phyloP scores from a whole-genome alignment of 2,329 filamentous ascomycete species.

The Cladophialophora chaetospira region DNA sequence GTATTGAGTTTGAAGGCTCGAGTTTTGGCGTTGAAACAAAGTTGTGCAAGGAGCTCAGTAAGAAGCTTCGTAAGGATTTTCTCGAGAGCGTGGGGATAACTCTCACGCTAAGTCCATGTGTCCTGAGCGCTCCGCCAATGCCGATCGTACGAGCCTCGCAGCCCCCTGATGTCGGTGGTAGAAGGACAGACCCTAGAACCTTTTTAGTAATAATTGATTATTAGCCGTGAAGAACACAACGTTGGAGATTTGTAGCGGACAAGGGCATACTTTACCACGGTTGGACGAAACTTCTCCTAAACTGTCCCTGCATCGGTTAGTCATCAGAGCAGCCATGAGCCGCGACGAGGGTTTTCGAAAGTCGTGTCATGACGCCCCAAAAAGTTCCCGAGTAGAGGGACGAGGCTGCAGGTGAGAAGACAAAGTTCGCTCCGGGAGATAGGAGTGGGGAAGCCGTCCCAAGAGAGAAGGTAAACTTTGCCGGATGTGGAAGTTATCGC shows the following conservation, averaged over 20 bases:
- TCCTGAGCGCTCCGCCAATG: too few species aligned
- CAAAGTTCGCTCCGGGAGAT: neutral
- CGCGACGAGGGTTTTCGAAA: neutral
- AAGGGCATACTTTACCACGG: neutral
- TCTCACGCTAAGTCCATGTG: neutral
- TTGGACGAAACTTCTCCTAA: neutral
- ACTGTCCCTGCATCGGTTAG: neutral
- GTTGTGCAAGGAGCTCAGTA: slow-evolving; percentile 3
- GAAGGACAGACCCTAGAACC: too few species aligned
- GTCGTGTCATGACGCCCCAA: neutral
- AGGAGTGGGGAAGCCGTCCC: neutral
- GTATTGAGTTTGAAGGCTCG: neutral
- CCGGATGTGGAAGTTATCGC: neutral
- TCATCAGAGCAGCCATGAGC: slow-evolving; percentile 2
- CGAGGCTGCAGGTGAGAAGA: neutral
- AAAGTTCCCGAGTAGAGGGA: neutral
- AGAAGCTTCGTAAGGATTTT: slow-evolving; percentile 5
- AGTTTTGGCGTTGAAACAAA: neutral
- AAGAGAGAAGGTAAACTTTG: slow-evolving; percentile 7
- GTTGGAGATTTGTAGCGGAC: too few species aligned
- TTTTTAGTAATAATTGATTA: too few species aligned
- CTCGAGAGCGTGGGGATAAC: neutral
- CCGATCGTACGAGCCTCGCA: too few species aligned
- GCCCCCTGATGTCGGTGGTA: too few species aligned
- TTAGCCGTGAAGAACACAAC: too few species aligned